These are phyloP conservation scores for Aspergillus aculeatus DNA, from an alignment of 2,329 filamentous ascomycete species.

Conservation along the genomic window DNA sequence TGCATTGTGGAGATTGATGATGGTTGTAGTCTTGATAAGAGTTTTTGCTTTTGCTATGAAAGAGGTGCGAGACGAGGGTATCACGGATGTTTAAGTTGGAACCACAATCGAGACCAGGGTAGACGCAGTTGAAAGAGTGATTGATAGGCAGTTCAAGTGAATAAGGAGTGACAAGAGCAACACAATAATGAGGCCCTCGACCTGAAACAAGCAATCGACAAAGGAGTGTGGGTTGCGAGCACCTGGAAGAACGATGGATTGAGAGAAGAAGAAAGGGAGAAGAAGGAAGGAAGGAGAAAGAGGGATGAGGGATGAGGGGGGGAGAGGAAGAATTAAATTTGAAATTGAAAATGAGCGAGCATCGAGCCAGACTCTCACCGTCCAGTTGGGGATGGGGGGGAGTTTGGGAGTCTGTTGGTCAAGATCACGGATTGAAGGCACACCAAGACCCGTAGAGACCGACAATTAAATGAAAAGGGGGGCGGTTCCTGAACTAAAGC, in stretches of 20 bases:
- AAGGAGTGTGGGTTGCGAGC: conserved; percentile 19
- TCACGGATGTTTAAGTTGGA: conserved; percentile 1
- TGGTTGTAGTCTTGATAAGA: background rate
- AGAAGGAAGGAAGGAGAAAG: conserved; percentile 2
- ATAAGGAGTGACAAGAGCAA: conserved; percentile 19
- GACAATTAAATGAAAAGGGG: conserved; percentile 22
- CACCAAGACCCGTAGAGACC: conserved; percentile 5
- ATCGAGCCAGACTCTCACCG: background rate
- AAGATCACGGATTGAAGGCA: background rate
- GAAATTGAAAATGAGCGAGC: background rate
- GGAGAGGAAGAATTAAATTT: conserved; percentile 10
- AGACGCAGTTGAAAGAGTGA: conserved; percentile 12
- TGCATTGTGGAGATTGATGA: conserved; percentile 31
- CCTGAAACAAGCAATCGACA: conserved; percentile 9
- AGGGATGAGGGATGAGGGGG: background rate
- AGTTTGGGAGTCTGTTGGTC: background rate
- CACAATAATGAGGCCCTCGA: conserved; percentile 14
- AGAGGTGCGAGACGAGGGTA: conserved; percentile 2
- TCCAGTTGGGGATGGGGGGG: conserved; percentile 8
- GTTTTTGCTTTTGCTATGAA: conserved; percentile 1
- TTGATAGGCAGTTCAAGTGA: conserved; percentile 1
- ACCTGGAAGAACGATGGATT: conserved; percentile 8
- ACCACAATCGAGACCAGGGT: conserved; percentile 2
- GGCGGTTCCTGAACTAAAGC: conserved; percentile 18
- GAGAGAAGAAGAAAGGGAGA: conserved; percentile 2